A percentile compares a stretch with the other conserved stretches of the same genome.
Conservation (phyloP, 768 basidiomycete species). For the Tephrocybe rancida region DNA sequence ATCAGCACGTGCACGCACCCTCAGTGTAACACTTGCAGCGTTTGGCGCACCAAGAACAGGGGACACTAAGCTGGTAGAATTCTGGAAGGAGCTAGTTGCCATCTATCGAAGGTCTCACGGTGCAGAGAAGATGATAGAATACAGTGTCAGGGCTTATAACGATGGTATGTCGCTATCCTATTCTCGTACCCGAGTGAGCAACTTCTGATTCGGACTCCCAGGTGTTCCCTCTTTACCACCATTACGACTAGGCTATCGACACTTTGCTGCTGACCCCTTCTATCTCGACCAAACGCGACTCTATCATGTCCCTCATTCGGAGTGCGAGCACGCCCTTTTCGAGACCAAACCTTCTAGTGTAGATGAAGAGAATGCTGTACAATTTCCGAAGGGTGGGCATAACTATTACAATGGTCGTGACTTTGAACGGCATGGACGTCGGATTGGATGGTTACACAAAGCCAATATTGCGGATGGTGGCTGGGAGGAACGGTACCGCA, state of each 20-base stretch:
- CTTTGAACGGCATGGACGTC: conserved; percentile 45
- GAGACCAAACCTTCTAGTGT: conserved; percentile 24
- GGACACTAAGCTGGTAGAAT: conserved; percentile 39
- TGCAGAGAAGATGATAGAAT: conserved; percentile 40
- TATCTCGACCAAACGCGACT: conserved; percentile 51
- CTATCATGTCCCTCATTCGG: conserved; percentile 46
- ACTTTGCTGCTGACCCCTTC: conserved; percentile 49
- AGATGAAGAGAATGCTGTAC: conserved; percentile 15
- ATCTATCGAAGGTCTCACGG: conserved; percentile 37
- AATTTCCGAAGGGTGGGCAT: conserved; percentile 58
- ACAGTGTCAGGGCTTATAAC: conserved; percentile 55
- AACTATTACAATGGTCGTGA: conserved; percentile 64
- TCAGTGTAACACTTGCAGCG: conserved; percentile 42
- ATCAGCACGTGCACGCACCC: conserved; percentile 24
- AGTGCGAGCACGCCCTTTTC: conserved; percentile 51
- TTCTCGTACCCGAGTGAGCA: not conserved
- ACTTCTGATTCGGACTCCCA: conserved; percentile 22
- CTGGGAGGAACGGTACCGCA: conserved; percentile 48
- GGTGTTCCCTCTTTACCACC: conserved; percentile 65
- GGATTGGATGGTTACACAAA: conserved; percentile 45
- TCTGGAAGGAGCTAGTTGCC: conserved; percentile 41
- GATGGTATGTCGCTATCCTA: conserved; percentile 43
- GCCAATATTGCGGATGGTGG: conserved; percentile 32
- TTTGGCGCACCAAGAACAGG: conserved; percentile 59
- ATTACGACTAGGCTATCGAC: conserved; percentile 49